Percentiles rank a stretch among this genome's conserved stretches.
phyloP scores from a whole-genome alignment of 2,329 filamentous ascomycete genomes.

The Tolypocladium sp. region DNA sequence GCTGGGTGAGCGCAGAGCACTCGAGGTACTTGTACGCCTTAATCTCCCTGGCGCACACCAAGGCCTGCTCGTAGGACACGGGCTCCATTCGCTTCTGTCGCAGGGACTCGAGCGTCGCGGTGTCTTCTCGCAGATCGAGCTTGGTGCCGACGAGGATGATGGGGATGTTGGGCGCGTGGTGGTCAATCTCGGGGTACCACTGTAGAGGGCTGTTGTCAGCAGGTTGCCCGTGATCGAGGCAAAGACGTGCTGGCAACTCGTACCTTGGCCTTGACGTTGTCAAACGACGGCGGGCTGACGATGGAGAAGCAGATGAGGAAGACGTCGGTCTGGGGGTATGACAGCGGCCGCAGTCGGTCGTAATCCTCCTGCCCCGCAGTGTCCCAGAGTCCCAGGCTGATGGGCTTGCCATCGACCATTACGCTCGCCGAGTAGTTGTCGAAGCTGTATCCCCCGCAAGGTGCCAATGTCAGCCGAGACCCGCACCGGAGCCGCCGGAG shows the following conservation, averaged over 20 bases:
- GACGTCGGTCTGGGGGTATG: slow-evolving; percentile 96
- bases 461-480: slow-evolving; percentile 1
- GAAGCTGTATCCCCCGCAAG: slow-evolving; percentile 49
- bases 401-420: slow-evolving; percentile 97
- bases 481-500: slow-evolving; percentile 2
- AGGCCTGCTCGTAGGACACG: slow-evolving; percentile 77
- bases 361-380: slow-evolving; percentile 98
- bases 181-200: slow-evolving; percentile 97
- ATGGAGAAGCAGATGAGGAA: slow-evolving; percentile 99
- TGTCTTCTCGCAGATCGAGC: slow-evolving; percentile 88
- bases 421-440: slow-evolving; percentile 99
- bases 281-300: slow-evolving; percentile 93
- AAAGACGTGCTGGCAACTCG: slow-evolving; percentile 9
- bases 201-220: slow-evolving; percentile 25
- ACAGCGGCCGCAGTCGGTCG: slow-evolving; percentile 86
- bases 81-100: slow-evolving; percentile 92
- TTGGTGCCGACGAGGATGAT: slow-evolving; percentile 97
- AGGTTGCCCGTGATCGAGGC: slow-evolving; percentile 2
- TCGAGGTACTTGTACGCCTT: slow-evolving; percentile 95
- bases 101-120: slow-evolving; percentile 69
- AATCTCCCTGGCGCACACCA: slow-evolving; percentile 86
- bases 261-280: slow-evolving; percentile 99
- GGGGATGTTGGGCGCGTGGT: slow-evolving; percentile 89
- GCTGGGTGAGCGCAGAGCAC: slow-evolving; percentile 92
- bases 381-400: slow-evolving; percentile 96